Evolutionary conservation across 768 basidiomycete genomes (phyloP).

Genomic region (Suillus tomentosus): DNA sequence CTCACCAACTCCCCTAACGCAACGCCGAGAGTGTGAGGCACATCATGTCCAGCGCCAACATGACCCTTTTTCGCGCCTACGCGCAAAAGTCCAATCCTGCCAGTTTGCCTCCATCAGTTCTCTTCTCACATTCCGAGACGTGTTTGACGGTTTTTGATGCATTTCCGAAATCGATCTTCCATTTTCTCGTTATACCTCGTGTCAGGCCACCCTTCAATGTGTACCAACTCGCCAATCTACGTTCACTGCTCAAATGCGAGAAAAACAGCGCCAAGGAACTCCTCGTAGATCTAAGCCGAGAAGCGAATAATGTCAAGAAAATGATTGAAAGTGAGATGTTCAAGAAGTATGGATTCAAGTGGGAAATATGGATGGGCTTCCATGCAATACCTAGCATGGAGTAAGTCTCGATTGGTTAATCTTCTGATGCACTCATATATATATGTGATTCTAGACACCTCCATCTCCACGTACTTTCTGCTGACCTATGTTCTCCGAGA

Average conservation of each 20-base stretch:
- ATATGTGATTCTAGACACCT: conserved; percentile 56
- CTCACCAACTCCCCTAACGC: neutral
- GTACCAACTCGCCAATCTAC: conserved; percentile 53
- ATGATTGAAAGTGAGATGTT: conserved; percentile 83
- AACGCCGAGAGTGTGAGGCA: neutral
- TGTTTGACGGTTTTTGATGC: conserved; percentile 73
- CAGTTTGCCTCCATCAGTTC: conserved; percentile 58
- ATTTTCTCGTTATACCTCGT: conserved; percentile 85
- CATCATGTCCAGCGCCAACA: conserved; percentile 30
- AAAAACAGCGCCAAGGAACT: conserved; percentile 56
- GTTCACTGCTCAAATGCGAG: conserved; percentile 54
- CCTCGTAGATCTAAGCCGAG: conserved; percentile 53
- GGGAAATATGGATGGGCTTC: conserved; percentile 81
- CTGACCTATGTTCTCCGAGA: conserved; percentile 66
- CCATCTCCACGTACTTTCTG: conserved; percentile 84
- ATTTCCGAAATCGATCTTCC: conserved; percentile 84
- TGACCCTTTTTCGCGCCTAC: conserved; percentile 63
- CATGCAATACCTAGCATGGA: conserved; percentile 86
- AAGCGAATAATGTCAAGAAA: conserved; percentile 54
- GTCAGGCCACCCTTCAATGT: conserved; percentile 31
- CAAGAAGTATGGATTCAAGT: conserved; percentile 68
- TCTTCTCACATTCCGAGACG: conserved; percentile 54
- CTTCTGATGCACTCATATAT: neutral
- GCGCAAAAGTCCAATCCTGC: conserved; percentile 51
- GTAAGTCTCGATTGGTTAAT: conserved; percentile 45